Evolutionary conservation across 176 grass and related monocot species (phyloP), one percentile per base, ranked within the genome.

Genomic region (Rhynchospora breviuscula): DNA sequence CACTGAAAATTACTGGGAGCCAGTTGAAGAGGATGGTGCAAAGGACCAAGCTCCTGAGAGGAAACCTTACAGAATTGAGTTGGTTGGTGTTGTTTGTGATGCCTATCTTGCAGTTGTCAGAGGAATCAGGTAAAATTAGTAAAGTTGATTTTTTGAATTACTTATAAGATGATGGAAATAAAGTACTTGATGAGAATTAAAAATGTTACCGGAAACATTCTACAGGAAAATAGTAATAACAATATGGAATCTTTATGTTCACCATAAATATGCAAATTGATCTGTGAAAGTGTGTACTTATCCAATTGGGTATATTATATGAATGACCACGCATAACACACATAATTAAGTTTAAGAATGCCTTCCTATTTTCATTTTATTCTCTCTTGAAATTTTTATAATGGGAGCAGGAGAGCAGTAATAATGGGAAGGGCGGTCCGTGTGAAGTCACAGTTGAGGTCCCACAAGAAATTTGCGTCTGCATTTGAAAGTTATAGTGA

Each of bases 1-100:
- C 80, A 91, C 84, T 0, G 96, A 98, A 85, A 87, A 90, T 70
- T 98, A 98, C 75, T 98, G 96, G 96, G 93, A 98, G 21, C 91
- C 86, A 0, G 84, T 91, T 18, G 75, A 91, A 46, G 70, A 83
- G 8, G 7, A 57, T 0, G 49, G 87, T 2, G 72, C 67, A 3
- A 52, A 76, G 2, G 31, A 23, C 0, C 72, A 88, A 14, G 21
- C 4, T 11, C 84, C 54, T 11, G 53, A 4, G 8, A 98, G 86
- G 86, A 98, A 90, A 76, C 96, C 96, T 48, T 95, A 98, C 57
- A 86, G 91, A 68, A 98, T 98, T 6, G 93, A 95, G 86, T 88
- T 98, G 3, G 88, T 95, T 0, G 93, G 93, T 56, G 96, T 95
- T 8, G 65, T 99, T 44, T 95, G 96, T 43, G 96, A 93, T 73